Base-by-base conservation (phyloP, 2,329 filamentous ascomycete species). In the Dendrostoma leiphaemia region DNA sequence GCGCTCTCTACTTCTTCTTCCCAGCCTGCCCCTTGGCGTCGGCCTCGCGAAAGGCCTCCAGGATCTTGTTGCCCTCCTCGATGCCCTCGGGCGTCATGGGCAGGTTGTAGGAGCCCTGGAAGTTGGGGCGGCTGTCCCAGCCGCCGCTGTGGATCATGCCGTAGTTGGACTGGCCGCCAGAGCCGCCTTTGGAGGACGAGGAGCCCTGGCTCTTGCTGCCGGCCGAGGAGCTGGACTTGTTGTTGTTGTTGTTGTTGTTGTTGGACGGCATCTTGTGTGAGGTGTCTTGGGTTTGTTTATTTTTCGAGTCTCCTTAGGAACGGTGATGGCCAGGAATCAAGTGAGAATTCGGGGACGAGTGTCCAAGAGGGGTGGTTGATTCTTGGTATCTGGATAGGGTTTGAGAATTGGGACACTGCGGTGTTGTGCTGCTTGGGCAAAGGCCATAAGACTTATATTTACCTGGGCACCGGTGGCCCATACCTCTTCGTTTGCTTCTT, bases 11-110 rank as follows among this genome's bases (percentile, higher is more conserved):
- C 17, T 19, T 12, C 7, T 28, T 37, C 35, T 38, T 28, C 4
- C n/a, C 10, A 13, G n/a, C 37, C 26, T 43, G 43, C 17, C 6
- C 10, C 15, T 50, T 2, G 1, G 23, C 37, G 24, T 56, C 53
- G 3, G 43, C 35, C 13, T 28, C 12, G 24, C 43, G 43, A 15
- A 48, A 52, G 7, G 21, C 13, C 6, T 49, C 38, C 24, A 56
- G 38, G 6, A 53, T 46, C 19, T 12, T 15, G 26, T 56, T 44
- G 15, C 45, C 49, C 24, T 56, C 38, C 3, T 44, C 24, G 12
- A 56, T 53, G 6, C 23, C 44, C 12, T 49, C 49, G 12, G 38
- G 21, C 9, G 32, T 31, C 54, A 56, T 56, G 17, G 15, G 10
- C 12, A 56, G 26, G 10, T 44, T 44, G 12, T 44, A 28, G 8